Evolutionary conservation across 495 filamentous ascomycete species (phyloP), one percentile per base, ranked within the genome.

Genomic region (Cercophora samala): DNA sequence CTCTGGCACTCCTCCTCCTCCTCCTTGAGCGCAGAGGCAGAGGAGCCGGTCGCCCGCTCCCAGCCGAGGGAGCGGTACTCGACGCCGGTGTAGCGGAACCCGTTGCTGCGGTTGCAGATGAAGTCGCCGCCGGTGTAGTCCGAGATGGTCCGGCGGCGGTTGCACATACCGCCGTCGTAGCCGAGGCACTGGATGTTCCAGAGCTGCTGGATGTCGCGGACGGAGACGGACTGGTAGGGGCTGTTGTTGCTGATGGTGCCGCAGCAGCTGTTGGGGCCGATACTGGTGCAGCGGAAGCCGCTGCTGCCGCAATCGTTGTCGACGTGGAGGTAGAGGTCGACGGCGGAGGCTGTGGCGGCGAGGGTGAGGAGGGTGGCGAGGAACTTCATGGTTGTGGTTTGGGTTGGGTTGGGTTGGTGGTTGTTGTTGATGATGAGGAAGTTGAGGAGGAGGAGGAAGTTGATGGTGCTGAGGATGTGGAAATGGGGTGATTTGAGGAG

Each of bases 321-420:
- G 52, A 11, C 15, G 52, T 55, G 52, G 21, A 55, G 52, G 52
- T 55, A 55, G 21, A 55, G 18, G 52, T 55, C 52, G 52, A 55
- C 15, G 52, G 52, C 52, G 5, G 52, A 55, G 21, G 52, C 52
- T 11, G 52, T 8, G 52, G 52, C 52, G 52, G 21, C 52, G 52
- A 55, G 52, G 52, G 18, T 55, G 5, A 22, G 17, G 52, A 55
- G 52, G 52, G 21, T 22, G 52, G 52, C 52, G 52, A 55, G 24
- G 51, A 70, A 65, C 61, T 67, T 70, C 68, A 70, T 70, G 62
- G 0, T 66, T 5, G 13, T 18, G 21, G 52, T 5, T 55, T 4
- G 52, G 21, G 52, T 5, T n/a, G 5, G 21, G 52, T 15, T n/a
- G n/a, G n/a, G 17, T 0, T 22, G 17, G 52, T n/a, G 52, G 21